Conservation (phyloP, 2,329 filamentous ascomycete genomes). For the Coniochaeta sp. region DNA sequence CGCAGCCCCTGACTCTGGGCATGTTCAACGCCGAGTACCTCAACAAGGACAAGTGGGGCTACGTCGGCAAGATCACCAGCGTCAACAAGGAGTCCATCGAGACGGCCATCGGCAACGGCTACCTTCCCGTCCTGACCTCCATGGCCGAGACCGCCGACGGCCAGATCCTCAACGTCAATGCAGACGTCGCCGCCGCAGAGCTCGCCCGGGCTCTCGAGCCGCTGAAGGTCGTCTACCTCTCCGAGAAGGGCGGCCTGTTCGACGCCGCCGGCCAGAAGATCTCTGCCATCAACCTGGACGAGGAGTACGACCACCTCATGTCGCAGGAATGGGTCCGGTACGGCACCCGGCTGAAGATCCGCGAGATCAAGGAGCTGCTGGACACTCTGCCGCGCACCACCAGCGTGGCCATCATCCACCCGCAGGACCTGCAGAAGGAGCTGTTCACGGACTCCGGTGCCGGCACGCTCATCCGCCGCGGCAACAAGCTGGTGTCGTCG, state of each 20-base stretch:
- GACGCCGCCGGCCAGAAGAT: slow-evolving; percentile 93
- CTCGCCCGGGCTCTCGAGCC: slow-evolving; percentile 83
- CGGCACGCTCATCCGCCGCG: slow-evolving; percentile 84
- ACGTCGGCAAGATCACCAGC: slow-evolving; percentile 90
- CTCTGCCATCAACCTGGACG: slow-evolving; percentile 93
- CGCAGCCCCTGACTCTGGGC: slow-evolving; percentile 80
- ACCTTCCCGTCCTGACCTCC: slow-evolving; percentile 87
- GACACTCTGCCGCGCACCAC: slow-evolving; percentile 84
- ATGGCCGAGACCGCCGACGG: slow-evolving; percentile 93
- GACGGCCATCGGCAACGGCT: slow-evolving; percentile 82
- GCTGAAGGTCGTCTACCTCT: slow-evolving; percentile 96
- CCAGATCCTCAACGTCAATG: slow-evolving; percentile 93
- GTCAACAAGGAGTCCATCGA: slow-evolving; percentile 90
- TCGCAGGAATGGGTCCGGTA: slow-evolving; percentile 90
- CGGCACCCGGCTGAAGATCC: slow-evolving; percentile 93
- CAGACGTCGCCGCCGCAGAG: slow-evolving; percentile 92
- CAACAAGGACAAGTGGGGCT: slow-evolving; percentile 92
- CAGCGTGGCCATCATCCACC: slow-evolving; percentile 95
- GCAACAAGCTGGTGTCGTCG: slow-evolving; percentile 78
- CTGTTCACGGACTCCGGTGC: slow-evolving; percentile 94
- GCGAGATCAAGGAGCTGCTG: slow-evolving; percentile 91
- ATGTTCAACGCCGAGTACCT: slow-evolving; percentile 92
- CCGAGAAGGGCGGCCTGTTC: slow-evolving; percentile 93
- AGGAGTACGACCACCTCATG: slow-evolving; percentile 92
- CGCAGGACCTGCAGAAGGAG: slow-evolving; percentile 91